phyloP scores from a whole-genome alignment of 306 rosid genomes.

The Fragaria ananassa region DNA sequence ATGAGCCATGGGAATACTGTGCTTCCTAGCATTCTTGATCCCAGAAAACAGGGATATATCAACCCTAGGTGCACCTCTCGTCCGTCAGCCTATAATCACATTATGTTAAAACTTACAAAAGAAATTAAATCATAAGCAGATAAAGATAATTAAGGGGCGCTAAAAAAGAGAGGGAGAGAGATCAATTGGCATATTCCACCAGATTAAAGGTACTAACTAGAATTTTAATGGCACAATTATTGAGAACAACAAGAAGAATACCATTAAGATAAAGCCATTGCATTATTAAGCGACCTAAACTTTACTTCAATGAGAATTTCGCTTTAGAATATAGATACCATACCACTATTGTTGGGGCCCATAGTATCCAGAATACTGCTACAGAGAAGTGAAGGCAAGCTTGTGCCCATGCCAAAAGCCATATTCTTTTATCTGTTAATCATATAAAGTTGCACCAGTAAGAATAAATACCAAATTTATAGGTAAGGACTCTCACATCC shows the following conservation, averaged over 20 bases:
- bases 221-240: conserved; percentile 10
- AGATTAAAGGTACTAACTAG: conserved; percentile 12
- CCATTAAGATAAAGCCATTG: not conserved
- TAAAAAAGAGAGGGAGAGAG: not conserved
- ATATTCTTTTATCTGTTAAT: conserved; percentile 89
- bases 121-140: not conserved
- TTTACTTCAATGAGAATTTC: not conserved
- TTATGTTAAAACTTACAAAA: not conserved
- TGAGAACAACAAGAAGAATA: not conserved
- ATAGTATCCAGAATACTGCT: conserved; percentile 78
- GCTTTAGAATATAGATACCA: conserved; percentile 23
- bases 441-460: conserved; percentile 27
- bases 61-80: conserved; percentile 85
- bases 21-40: conserved; percentile 94
- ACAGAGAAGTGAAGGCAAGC: conserved; percentile 83
- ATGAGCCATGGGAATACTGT: conserved; percentile 74
- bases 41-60: conserved; percentile 76
- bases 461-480: not conserved
- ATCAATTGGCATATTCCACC: conserved; percentile 4
- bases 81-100: conserved; percentile 79
- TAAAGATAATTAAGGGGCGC: not conserved
- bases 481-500: conserved; percentile 5
- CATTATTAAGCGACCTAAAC: not conserved
- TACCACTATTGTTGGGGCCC: conserved; percentile 99
- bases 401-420: conserved; percentile 90